A percentile compares a stretch with the other conserved stretches of the same genome.
phyloP scores from a whole-genome alignment of 306 rosid genomes.

The Mimosa bimucronata region DNA sequence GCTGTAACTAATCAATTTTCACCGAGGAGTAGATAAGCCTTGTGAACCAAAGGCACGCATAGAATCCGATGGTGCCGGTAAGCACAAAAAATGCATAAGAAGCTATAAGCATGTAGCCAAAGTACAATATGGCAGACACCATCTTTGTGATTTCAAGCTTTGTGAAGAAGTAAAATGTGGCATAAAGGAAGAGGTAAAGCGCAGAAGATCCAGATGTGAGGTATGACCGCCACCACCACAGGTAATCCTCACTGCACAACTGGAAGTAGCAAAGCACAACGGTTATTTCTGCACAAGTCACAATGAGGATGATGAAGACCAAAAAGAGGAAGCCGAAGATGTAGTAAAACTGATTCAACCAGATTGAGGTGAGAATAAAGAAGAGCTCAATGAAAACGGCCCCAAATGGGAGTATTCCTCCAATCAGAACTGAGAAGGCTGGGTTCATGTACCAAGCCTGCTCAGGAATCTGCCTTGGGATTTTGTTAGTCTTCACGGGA shows the following conservation, averaged over 20 bases:
- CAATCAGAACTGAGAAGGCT: constrained; percentile 76
- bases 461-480: constrained; percentile 98
- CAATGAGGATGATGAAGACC: constrained; percentile 83
- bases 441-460: constrained; percentile 99
- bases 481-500: constrained; percentile 97
- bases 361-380: constrained; percentile 97
- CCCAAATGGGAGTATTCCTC: constrained; percentile 98
- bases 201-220: constrained; percentile 95
- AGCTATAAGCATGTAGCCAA: constrained; percentile 95
- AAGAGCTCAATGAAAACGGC: constrained; percentile 98
- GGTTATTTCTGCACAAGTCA: constrained; percentile 96
- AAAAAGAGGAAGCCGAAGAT: constrained; percentile 96
- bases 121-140: constrained; percentile 82
- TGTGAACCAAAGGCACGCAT: constrained; percentile 96
- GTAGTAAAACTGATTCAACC: constrained; percentile 99
- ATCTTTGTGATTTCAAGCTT: constrained; percentile 98
- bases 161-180: constrained; percentile 97
- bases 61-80: constrained; percentile 95
- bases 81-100: constrained; percentile 94
- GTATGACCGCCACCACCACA: constrained; percentile 99
- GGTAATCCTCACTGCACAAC: constrained; percentile 96
- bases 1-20: constrained; percentile 73
- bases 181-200: constrained; percentile 90
- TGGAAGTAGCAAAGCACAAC: constrained; percentile 98
- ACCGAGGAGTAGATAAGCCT: constrained; percentile 98